These are phyloP conservation scores for Wickerhamomyces sp. DNA, from an alignment of 1,139 yeast genomes.

Conservation along the genomic window DNA sequence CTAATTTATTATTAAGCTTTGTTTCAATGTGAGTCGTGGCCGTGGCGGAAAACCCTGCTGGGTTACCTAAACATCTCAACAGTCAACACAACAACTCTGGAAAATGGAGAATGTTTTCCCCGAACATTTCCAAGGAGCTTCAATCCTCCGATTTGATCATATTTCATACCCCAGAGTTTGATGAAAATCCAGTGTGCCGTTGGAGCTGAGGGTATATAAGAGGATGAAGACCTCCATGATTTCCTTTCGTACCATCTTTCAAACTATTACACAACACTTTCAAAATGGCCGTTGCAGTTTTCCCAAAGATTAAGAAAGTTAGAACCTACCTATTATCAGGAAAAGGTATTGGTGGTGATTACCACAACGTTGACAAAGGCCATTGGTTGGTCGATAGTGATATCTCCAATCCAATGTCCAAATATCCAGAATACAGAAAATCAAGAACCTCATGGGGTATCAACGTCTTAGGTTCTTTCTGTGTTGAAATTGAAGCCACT, in stretches of 20 bases:
- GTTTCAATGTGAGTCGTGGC: no score
- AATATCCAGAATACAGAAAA: conserved; percentile 37
- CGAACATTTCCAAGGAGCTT: no score
- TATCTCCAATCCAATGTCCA: conserved; percentile 45
- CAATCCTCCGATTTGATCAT: no score
- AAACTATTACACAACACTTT: neutral
- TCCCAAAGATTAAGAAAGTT: conserved; percentile 39
- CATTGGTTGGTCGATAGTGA: conserved; percentile 44
- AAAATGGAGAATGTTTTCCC: no score
- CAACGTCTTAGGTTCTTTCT: conserved; percentile 46
- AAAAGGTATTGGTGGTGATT: conserved; percentile 45
- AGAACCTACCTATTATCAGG: conserved; percentile 39
- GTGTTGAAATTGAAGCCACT: conserved; percentile 41
- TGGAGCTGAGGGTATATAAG: no score
- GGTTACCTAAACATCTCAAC: no score
- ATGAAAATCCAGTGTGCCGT: no score
- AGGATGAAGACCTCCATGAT: no score
- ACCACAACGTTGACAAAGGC: conserved; percentile 42
- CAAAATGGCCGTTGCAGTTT: conserved; percentile 21
- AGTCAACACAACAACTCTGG: no score
- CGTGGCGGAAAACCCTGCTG: no score
- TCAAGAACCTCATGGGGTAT: conserved; percentile 45
- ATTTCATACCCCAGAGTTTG: no score
- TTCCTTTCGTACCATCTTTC: neutral
- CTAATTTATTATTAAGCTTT: no score